Evolutionary conservation across 768 basidiomycete genomes (phyloP), one percentile per base, ranked within the genome.

Genomic region (Gyrodon lividus): DNA sequence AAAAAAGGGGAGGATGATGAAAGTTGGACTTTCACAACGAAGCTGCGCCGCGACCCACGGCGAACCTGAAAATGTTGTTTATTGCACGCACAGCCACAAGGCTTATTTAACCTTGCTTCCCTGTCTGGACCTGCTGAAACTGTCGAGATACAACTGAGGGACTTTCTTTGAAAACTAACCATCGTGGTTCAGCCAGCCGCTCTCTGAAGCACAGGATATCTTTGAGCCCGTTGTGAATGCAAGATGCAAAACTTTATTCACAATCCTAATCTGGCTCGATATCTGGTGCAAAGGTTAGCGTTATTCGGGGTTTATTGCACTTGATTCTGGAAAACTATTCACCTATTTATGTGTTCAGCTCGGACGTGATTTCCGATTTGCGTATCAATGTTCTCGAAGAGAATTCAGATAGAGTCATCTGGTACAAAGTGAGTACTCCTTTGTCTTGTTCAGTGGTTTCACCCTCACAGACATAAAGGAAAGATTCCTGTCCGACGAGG

Each of bases 321-420:
- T 19, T 43, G 24, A 13, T 31, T 17, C 23, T 10, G 26, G 14
- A 24, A 45, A 35, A 30, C 39, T 14, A 31, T 48, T 31, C 41
- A 23, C 42, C 33, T n/a, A 13, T 28, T 43, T 42, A 46, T 35
- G n/a, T 24, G 7, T 37, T 30, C 59, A 90, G 88, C 59, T 84
- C 88, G 45, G 88, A 89, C 69, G 87, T 89, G 37, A 72, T 90
- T 33, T 76, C 76, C 39, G 84, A 88, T 52, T 76, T 87, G 76
- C 76, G 83, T 47, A 70, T 90, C 6, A 83, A 87, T 54, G 76
- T 90, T 1, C 72, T 68, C 3, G 75, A 79, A 53, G 86, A 87
- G 62, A 73, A 71, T 28, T 76, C 81, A 3, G 75, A 77, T 4
- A 75, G 74, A 37, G 76, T 89, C 3, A 66, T 84, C 17, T 90